Evolutionary conservation across 768 basidiomycete species (phyloP).

Genomic region (Collybiopsis confluens): DNA sequence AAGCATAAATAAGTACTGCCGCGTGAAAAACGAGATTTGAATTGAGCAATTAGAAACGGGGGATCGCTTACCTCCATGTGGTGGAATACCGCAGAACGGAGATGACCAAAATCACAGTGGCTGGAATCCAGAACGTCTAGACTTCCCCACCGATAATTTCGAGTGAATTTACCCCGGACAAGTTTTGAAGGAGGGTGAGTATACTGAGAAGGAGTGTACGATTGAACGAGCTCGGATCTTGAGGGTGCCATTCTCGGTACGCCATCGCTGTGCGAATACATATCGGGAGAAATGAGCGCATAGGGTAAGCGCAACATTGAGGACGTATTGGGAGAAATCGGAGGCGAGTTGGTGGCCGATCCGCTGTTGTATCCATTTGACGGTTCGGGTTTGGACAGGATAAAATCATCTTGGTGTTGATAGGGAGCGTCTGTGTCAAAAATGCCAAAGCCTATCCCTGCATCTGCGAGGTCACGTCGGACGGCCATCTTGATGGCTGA

Average conservation of each 20-base stretch:
- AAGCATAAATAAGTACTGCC: not conserved
- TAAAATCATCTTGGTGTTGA: constrained; percentile 42
- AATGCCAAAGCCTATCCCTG: constrained; percentile 86
- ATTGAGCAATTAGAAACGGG: not conserved
- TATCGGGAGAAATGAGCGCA: constrained; percentile 79
- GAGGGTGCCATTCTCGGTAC: constrained; percentile 52
- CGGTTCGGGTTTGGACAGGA: constrained; percentile 43
- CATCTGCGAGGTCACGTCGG: constrained; percentile 75
- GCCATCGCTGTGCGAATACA: constrained; percentile 81
- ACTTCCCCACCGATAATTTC: constrained; percentile 80
- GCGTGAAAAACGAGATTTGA: constrained; percentile 8
- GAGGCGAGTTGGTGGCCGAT: constrained; percentile 54
- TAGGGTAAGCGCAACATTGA: constrained; percentile 71
- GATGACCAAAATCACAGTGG: constrained; percentile 77
- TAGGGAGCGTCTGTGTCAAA: constrained; percentile 71
- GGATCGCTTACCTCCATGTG: constrained; percentile 72
- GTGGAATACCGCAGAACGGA: constrained; percentile 79
- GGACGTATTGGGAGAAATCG: constrained; percentile 60
- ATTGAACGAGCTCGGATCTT: constrained; percentile 68
- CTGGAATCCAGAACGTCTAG: constrained; percentile 74
- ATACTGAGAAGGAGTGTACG: constrained; percentile 63
- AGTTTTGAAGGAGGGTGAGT: constrained; percentile 38
- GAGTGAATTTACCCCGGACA: constrained; percentile 57
- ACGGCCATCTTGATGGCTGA: constrained; percentile 76
- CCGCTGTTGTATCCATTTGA: constrained; percentile 52